phyloP scores from a whole-genome alignment of 2,329 filamentous ascomycete genomes.

The Trichoderma cornu-damae region DNA sequence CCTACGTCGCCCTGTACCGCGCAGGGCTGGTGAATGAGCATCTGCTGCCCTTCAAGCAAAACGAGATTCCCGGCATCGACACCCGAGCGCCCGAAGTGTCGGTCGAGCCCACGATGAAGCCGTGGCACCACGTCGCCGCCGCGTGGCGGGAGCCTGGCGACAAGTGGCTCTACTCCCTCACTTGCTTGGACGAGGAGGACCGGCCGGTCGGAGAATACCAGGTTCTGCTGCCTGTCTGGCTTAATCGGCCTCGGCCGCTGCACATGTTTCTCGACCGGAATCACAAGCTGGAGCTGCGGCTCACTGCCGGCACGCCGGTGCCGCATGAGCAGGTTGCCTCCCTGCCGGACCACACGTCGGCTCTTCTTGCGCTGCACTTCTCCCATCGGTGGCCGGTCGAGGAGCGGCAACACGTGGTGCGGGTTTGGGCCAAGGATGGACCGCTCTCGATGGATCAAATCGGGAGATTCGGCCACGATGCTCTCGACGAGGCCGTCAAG shows the following conservation, averaged over 20 bases:
- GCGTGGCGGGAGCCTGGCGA: constrained; percentile 35
- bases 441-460: constrained; percentile 31
- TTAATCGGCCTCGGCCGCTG: constrained; percentile 37
- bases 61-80: constrained; percentile 38
- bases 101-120: constrained; percentile 39
- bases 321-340: constrained; percentile 21
- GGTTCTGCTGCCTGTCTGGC: constrained; percentile 39
- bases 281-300: constrained; percentile 32
- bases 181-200: constrained; percentile 33
- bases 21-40: constrained; percentile 72
- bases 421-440: constrained; percentile 31
- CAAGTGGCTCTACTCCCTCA: constrained; percentile 30
- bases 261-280: constrained; percentile 37
- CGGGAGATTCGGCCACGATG: constrained; percentile 29
- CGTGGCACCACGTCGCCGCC: constrained; percentile 45
- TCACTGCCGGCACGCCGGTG: constrained; percentile 22
- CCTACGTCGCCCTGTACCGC: constrained; percentile 64
- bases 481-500: constrained; percentile 22
- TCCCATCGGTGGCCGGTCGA: constrained; percentile 42
- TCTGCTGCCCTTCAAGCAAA: constrained; percentile 58
- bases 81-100: constrained; percentile 32
- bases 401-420: constrained; percentile 41
- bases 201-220: constrained; percentile 35
- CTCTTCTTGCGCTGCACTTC: constrained; percentile 45
- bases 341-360: constrained; percentile 40